Evolutionary conservation across 352 stramenopile species (phyloP), one percentile per base, ranked within the genome.

Genomic region (Pythium apleroticum): DNA sequence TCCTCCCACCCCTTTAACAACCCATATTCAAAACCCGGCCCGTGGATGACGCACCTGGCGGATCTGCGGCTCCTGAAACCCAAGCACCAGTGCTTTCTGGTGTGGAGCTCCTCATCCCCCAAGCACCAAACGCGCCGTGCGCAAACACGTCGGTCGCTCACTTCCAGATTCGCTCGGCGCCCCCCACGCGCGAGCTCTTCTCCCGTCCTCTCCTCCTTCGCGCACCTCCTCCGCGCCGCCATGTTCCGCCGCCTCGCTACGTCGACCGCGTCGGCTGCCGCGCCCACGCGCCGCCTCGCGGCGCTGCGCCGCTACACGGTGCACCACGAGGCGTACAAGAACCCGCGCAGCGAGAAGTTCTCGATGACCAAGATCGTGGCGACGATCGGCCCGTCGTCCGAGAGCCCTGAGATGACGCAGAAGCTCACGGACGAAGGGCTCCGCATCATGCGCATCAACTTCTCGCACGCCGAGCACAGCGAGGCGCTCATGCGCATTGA

Each of bases 401-500:
- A 95, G 66, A 72, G 77, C 50, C 55, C 77, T 0, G 77, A 89
- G 48, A 95, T 90, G 76, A 77, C 81, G 53, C 86, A 97, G 69
- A 77, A 85, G 52, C 76, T 98, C 31, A 82, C 93, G 65, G 62
- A 88, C 61, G 86, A 96, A 54, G 95, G 95, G 0, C 79, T 98
- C 71, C 84, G 91, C 68, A 95, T 98, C 62, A 96, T 96, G 72
- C 86, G 95, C 69, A 89, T 98, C 57, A 98, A 98, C 82, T 98
- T 98, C 66, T 98, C 90, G n/a, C 95, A 98, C 71, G 91, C 91
- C 46, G 91, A 96, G 65, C 86, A 90, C 61, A 85, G 96, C 71
- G 88, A 95, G 66, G 85, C 87, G 41, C 66, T 86, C 41, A 66
- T 81, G 65, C 87, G 87, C 48, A 89, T 94, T 74, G 77, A 73